A percentile compares a stretch with the other conserved stretches of the same genome.
Conservation (phyloP, 306 rosid species). For the Calophaca sinica region DNA sequence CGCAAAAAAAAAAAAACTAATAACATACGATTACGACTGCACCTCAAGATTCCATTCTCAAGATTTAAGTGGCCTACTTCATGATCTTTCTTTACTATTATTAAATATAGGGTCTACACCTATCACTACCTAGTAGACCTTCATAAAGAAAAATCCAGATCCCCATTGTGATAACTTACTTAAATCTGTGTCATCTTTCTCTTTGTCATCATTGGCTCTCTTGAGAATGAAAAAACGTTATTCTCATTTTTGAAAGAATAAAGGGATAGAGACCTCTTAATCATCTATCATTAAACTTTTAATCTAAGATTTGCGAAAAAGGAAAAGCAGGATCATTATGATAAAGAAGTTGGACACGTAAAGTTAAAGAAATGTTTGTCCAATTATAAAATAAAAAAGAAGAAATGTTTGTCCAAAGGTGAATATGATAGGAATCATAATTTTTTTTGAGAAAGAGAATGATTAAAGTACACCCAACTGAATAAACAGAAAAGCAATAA, state of each 20-base stretch:
- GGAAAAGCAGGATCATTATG: slow-evolving; percentile 62
- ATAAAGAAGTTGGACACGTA: slow-evolving; percentile 60
- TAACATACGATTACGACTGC: slow-evolving; percentile 46
- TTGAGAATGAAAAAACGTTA: slow-evolving; percentile 51
- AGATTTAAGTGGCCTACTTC: slow-evolving; percentile 44
- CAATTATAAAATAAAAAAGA: slow-evolving; percentile 26
- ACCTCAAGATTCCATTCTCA: slow-evolving; percentile 65
- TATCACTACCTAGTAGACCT: slow-evolving; percentile 44
- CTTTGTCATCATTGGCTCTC: slow-evolving; percentile 52
- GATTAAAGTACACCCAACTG: slow-evolving; percentile 59
- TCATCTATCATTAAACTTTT: slow-evolving; percentile 61
- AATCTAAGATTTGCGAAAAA: slow-evolving; percentile 61
- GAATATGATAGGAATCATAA: slow-evolving; percentile 54
- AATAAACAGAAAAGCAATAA: slow-evolving; percentile 56
- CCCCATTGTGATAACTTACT: slow-evolving; percentile 67
- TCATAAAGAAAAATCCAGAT: slow-evolving; percentile 60
- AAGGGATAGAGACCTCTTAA: slow-evolving; percentile 50
- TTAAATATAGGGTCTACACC: slow-evolving; percentile 44
- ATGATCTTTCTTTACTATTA: slow-evolving; percentile 50
- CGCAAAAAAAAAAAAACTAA: slow-evolving; percentile 46
- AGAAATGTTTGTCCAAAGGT: slow-evolving; percentile 64
- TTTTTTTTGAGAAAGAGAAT: slow-evolving; percentile 47
- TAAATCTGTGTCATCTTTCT: slow-evolving; percentile 49
- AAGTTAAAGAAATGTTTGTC: slow-evolving; percentile 66
- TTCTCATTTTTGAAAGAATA: slow-evolving; percentile 55